Evolutionary conservation across 1,284 basidiomycete genomes (phyloP).

Genomic region (Cutaneotrichosporon curvatum): DNA sequence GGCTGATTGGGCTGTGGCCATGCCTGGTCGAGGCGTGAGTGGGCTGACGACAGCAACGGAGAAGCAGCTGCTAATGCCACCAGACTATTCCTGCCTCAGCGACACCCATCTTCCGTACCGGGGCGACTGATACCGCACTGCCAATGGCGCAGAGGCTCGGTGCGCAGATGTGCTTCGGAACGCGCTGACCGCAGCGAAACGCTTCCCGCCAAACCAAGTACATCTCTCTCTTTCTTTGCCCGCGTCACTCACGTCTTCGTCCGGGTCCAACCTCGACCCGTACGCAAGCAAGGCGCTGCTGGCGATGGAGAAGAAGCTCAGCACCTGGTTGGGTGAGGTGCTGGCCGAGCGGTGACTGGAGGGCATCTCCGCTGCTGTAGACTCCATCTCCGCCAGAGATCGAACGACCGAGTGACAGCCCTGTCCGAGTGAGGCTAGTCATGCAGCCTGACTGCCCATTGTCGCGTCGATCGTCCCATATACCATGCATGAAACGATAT

Average conservation of each 20-base stretch:
- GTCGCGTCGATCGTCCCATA: no score
- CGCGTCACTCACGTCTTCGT: conserved; percentile 23
- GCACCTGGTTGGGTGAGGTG: conserved; percentile 30
- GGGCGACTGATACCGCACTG: conserved; percentile 58
- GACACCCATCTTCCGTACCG: conserved; percentile 61
- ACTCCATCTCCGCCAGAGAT: no score
- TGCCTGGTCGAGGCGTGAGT: conserved; percentile 56
- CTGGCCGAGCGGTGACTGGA: conserved; percentile 4
- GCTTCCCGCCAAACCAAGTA: conserved; percentile 38
- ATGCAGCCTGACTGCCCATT: no score
- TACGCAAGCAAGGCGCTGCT: conserved; percentile 33
- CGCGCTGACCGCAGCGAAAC: conserved; percentile 23
- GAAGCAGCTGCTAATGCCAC: not conserved
- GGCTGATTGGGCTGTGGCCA: conserved; percentile 75
- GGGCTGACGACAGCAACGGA: not conserved
- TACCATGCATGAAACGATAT: no score
- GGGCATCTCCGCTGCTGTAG: no score
- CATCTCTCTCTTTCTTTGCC: conserved; percentile 41
- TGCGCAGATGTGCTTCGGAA: conserved; percentile 36
- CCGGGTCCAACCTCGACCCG: conserved; percentile 33
- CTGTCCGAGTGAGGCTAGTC: no score
- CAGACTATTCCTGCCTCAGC: conserved; percentile 51
- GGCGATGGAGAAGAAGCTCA: conserved; percentile 42
- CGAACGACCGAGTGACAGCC: no score
- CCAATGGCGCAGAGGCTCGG: conserved; percentile 72